A percentile compares a stretch with the other conserved stretches of the same genome.
These are phyloP conservation scores for Salisapilia sapeloensis DNA, from an alignment of 352 stramenopile genomes.

Conservation along the genomic window DNA sequence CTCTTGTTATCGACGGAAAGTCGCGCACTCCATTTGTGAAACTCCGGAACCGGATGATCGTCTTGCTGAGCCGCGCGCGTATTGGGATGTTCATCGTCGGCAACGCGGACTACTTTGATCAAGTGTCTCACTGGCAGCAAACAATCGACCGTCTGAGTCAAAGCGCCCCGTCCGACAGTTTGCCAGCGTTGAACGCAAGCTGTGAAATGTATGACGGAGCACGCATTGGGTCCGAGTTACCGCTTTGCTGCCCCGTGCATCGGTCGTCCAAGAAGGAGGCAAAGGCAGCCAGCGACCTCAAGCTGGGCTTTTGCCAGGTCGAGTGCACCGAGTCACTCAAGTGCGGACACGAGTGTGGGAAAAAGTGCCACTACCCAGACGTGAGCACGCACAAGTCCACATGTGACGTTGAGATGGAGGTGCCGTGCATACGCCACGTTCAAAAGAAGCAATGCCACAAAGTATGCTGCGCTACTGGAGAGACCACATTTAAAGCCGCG, in stretches of 20 bases:
- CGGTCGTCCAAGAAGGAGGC: constrained; percentile 13
- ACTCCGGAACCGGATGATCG: constrained; percentile 80
- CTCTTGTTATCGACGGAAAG: constrained; percentile 78
- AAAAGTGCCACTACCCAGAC: constrained; percentile 53
- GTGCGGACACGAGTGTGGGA: constrained; percentile 49
- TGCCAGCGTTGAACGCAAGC: constrained; percentile 2
- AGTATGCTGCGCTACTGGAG: constrained; percentile 12
- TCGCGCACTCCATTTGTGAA: constrained; percentile 80
- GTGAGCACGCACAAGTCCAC: constrained; percentile 33
- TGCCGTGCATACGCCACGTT: constrained; percentile 42
- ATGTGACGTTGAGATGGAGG: constrained; percentile 37
- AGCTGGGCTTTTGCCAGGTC: constrained; percentile 60
- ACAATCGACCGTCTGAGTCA: constrained; percentile 41
- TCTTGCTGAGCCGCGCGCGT: constrained; percentile 68
- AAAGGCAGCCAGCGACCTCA: constrained; percentile 19
- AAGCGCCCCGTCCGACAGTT: constrained; percentile 19
- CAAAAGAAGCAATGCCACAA: constrained; percentile 23
- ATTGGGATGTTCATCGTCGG: constrained; percentile 76
- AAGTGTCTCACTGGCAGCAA: constrained; percentile 55
- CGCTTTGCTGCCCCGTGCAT: constrained; percentile 69
- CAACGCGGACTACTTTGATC: constrained; percentile 66
- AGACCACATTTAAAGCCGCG: constrained; percentile 14
- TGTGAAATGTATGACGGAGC: constrained; percentile 18
- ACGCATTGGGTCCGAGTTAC: constrained; percentile 34
- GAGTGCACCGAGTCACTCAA: constrained; percentile 31